Evolutionary conservation across 345 rosid species (phyloP), one percentile per base, ranked within the genome.

Genomic region (Sisymbrium altissimum): DNA sequence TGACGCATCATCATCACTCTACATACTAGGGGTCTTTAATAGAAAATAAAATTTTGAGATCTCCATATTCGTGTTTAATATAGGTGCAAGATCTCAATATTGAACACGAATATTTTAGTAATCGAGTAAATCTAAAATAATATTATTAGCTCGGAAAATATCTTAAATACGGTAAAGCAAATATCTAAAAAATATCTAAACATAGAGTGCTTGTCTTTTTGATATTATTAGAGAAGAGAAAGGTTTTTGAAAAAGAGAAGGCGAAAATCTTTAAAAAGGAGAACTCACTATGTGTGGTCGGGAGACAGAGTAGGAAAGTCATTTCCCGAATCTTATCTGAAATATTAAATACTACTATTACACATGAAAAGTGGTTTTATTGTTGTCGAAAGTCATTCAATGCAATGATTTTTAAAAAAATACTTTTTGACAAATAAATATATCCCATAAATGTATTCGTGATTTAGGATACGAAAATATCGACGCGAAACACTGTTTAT

Each of bases 141-240:
- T 19, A 12, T 17, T 48, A 41, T 41, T 41, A 40, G n/a, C 5
- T 12, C 1, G 45, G n/a, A 41, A 49, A 49, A 49, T 49, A 21
- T 49, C 56, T 23, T 10, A 50, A 21, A 4, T 50, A 21, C 30
- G 17, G 41, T 15, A 29, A 6, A 59, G 10, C 14, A 56, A 41
- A 69, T 69, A 69, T 36, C 58, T 53, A 25, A 53, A n/a, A 70
- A 11, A 23, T 58, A 58, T 69, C 64, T 33, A 9, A 53, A 27
- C 7, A 6, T 2, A 11, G 4, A 50, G 30, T 4, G 7, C 3
- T 5, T 49, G 29, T 50, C 32, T 50, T 23, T 15, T 50, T 50
- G 8, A 52, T 2, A 21, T 50, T 50, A 23, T 50, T 11, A 50
- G 56, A 21, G 13, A 59, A 23, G 40, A 60, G 40, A 30, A 30